A percentile compares a stretch with the other conserved stretches of the same genome.
These are phyloP conservation scores for Galerina marginata DNA, from an alignment of 768 basidiomycete genomes.

Conservation along the genomic window DNA sequence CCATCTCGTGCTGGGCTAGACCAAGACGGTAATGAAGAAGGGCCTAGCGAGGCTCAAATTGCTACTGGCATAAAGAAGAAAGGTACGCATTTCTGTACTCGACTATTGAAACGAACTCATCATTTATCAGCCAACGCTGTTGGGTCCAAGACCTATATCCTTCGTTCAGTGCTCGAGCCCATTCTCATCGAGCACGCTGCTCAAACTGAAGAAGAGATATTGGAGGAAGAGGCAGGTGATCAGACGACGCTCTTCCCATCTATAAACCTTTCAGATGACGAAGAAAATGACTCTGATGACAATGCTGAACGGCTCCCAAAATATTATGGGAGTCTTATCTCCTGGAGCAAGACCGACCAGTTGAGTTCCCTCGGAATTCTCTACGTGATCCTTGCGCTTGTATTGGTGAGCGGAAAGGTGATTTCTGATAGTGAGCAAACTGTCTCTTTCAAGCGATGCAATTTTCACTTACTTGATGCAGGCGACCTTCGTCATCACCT, in stretches of 20 bases:
- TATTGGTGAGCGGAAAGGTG: constrained; percentile 80
- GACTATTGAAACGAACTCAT: neutral
- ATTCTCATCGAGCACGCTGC: constrained; percentile 66
- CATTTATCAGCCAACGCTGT: constrained; percentile 48
- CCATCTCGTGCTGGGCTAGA: constrained; percentile 63
- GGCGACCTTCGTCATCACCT: constrained; percentile 77
- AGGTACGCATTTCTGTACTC: constrained; percentile 41
- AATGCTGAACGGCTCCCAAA: constrained; percentile 45
- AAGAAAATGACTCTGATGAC: constrained; percentile 40
- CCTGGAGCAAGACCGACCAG: constrained; percentile 74
- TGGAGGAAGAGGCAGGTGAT: constrained; percentile 52
- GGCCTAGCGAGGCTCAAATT: constrained; percentile 49
- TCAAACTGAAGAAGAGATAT: constrained; percentile 56
- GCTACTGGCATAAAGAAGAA: constrained; percentile 71
- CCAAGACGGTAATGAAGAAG: constrained; percentile 48
- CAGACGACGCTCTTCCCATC: constrained; percentile 40
- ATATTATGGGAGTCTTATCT: constrained; percentile 71
- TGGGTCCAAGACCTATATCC: constrained; percentile 81
- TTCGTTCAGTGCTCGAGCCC: constrained; percentile 75
- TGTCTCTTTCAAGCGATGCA: neutral
- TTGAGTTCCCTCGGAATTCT: constrained; percentile 74
- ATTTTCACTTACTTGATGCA: constrained; percentile 32
- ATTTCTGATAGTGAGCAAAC: constrained; percentile 71
- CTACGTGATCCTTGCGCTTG: constrained; percentile 80
- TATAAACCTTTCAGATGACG: constrained; percentile 30